A percentile compares a stretch with the other conserved stretches of the same genome.
Evolutionary conservation across 2,329 filamentous ascomycete genomes (phyloP).

Genomic region (Sporothrix sp.): DNA sequence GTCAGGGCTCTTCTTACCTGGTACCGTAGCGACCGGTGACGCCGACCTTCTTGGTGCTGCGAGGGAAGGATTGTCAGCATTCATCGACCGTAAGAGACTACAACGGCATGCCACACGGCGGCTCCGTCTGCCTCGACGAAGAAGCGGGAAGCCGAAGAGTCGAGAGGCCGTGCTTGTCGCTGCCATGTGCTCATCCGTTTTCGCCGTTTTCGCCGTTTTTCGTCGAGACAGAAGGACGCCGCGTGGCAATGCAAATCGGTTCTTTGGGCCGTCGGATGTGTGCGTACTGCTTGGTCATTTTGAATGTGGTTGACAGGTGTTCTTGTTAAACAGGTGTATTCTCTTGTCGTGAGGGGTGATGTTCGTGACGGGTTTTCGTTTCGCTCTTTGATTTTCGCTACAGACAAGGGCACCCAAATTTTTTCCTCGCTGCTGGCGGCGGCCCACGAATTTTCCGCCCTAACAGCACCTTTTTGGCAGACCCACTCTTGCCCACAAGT

Average conservation of each 20-base stretch:
- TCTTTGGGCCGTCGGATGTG: neutral
- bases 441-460: constrained; percentile 12
- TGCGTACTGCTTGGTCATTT: constrained; percentile 66
- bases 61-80: constrained; percentile 15
- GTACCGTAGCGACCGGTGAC: constrained; percentile 65
- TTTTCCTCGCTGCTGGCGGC: neutral
- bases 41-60: constrained; percentile 88
- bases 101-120: neutral
- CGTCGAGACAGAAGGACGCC: constrained; percentile 6
- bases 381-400: constrained; percentile 2
- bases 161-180: neutral
- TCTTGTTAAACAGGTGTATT: constrained; percentile 9
- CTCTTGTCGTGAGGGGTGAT: constrained; percentile 9
- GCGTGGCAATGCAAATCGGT: neutral
- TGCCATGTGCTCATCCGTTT: neutral
- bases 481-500: constrained; percentile 3
- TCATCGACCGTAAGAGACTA: neutral
- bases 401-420: constrained; percentile 9
- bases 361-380: constrained; percentile 13
- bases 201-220: neutral
- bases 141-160: neutral
- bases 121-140: neutral
- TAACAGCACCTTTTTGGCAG: neutral
- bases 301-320: constrained; percentile 28
- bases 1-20: constrained; percentile 17